Evolutionary conservation across 129 eudicot genomes (phyloP), one percentile per base, ranked within the genome.

Genomic region (Deinandra increscens): DNA sequence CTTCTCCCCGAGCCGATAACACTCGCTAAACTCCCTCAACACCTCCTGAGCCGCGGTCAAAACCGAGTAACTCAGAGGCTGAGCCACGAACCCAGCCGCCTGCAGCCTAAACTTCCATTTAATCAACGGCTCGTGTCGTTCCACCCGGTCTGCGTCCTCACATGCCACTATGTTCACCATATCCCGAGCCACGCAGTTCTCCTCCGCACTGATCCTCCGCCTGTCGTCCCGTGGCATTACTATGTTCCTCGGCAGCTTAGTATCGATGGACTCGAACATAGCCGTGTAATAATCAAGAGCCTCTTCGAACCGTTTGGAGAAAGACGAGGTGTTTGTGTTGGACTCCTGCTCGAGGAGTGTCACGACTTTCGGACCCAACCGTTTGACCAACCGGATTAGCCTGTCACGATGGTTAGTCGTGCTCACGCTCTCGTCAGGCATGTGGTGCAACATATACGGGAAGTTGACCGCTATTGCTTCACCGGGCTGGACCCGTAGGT

Each of bases 391-490:
- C n/a, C 90, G 74, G 41, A 85, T 71, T 0, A 85, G 70, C 46
- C 84, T 75, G 77, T 85, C 87, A 0, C 90, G 78, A 20, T 85
- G 90, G 68, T 85, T 85, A 0, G 43, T 58, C 11, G 81, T 79
- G 87, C 80, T 76, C 42, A 85, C 87, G 5, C 87, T 79, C 56
- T 85, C 90, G 14, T 85, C 90, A 4, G 90, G 90, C 90, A 85
- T 85, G 79, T 82, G 90, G 74, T 85, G 90, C 46, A 85, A 64
- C 88, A 84, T 66, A 78, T 73, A 84, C 0, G 88, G 88, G 18
- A 84, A 80, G 68, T 80, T 84, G 29, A 81, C 90, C 6, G 86
- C 86, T 0, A 85, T 6, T 4, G 90, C 90, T 74, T 85, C 90
- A 26, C 90, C 87, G 0, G 64, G 76, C 1, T 45, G 70, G 12